A percentile compares a stretch with the other conserved stretches of the same genome.
phyloP scores from a whole-genome alignment of 2,329 filamentous ascomycete species.

The Nemania serpens region DNA sequence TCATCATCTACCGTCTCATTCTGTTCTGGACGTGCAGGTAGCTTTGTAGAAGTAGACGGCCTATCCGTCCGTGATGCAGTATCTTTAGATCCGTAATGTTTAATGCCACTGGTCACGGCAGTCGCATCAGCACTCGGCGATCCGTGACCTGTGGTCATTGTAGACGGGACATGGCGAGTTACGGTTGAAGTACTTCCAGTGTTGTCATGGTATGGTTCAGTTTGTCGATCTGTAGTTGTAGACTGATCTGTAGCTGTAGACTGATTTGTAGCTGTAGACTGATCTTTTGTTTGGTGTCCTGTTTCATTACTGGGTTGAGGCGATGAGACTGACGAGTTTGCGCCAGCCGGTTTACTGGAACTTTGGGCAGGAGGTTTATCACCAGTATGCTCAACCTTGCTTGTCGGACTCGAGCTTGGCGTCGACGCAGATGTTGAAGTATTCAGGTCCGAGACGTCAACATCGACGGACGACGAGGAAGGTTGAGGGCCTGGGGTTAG shows the following conservation, averaged over 20 bases:
- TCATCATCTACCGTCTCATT: not conserved
- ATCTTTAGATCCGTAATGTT: not conserved
- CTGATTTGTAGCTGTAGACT: not conserved
- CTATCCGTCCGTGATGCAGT: not conserved
- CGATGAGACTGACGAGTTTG: not conserved
- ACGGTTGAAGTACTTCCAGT: not conserved
- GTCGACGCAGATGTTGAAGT: not conserved
- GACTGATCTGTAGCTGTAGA: not conserved
- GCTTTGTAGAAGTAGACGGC: not conserved
- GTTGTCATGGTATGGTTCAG: not conserved
- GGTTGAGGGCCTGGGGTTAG: no score
- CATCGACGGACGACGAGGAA: not conserved
- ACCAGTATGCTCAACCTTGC: not conserved
- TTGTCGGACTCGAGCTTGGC: not conserved
- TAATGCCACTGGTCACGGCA: not conserved
- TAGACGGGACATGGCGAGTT: not conserved
- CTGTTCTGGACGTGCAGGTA: not conserved
- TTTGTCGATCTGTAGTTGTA: not conserved
- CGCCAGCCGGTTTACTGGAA: not conserved
- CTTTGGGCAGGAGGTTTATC: not conserved
- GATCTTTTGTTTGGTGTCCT: not conserved
- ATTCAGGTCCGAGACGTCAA: not conserved
- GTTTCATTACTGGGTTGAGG: not conserved
- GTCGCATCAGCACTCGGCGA: not conserved
- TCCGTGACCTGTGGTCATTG: not conserved